These are phyloP conservation scores for Zygotorulaspora danielsina DNA, from an alignment of 805 yeast species.

Conservation along the genomic window DNA sequence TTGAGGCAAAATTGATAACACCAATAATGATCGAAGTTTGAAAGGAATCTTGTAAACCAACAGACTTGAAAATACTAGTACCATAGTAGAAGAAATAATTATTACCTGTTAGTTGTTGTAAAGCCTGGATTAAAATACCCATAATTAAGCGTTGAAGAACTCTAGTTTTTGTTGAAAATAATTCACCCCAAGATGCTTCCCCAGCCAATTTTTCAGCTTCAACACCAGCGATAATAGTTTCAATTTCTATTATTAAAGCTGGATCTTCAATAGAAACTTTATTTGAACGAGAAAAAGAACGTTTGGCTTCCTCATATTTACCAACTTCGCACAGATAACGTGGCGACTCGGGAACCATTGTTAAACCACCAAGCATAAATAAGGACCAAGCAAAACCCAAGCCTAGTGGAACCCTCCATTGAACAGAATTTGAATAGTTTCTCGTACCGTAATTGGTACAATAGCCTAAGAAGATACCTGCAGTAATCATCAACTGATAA, in stretches of 20 bases:
- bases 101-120: conserved; percentile 63
- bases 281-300: conserved; percentile 53
- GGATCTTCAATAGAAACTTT: conserved; percentile 51
- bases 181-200: conserved; percentile 41
- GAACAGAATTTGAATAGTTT: conserved; percentile 28
- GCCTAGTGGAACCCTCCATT: conserved; percentile 67
- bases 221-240: conserved; percentile 51
- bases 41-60: conserved; percentile 46
- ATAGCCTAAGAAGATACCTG: conserved; percentile 67
- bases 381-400: conserved; percentile 42
- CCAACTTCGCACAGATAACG: conserved; percentile 50
- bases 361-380: conserved; percentile 43
- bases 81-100: conserved; percentile 64
- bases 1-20: conserved; percentile 52
- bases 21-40: conserved; percentile 54
- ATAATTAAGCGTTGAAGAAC: conserved; percentile 41
- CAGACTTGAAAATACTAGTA: conserved; percentile 34
- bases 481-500: conserved; percentile 57
- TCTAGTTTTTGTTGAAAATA: conserved; percentile 66
- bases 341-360: conserved; percentile 66
- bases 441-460: conserved; percentile 56
- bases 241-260: conserved; percentile 50
- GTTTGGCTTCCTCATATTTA: conserved; percentile 50
- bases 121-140: conserved; percentile 52
- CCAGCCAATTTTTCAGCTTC: conserved; percentile 59